Base-by-base conservation (phyloP, 2,329 filamentous ascomycete genomes). In the Penicillium sp. region DNA sequence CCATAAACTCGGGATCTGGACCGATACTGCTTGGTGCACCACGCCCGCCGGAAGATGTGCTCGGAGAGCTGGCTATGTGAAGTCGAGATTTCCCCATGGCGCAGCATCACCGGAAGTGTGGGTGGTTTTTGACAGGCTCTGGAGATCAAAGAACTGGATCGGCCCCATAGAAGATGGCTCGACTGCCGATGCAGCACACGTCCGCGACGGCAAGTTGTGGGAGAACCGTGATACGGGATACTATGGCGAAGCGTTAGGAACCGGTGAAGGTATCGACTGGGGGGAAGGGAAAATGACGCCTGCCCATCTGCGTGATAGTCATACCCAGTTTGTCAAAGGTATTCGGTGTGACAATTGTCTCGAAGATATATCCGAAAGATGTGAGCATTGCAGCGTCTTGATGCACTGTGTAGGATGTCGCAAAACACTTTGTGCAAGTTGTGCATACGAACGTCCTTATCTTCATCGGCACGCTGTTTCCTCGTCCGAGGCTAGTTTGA, bases 371-470 rank as follows among this genome's bases (percentile, higher is more conserved):
- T 64, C 75, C 39, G 82, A 85, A 65, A 71, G 82, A 45, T 85
- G 82, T 62, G 82, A 85, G 67, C 82, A 83, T 54, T 85, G 82
- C 67, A 84, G 82, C 53, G 80, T 84, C 14, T 72, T 82, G 59
- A 84, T 85, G 82, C 82, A 84, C 64, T 85, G 82, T 62, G 79
- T 82, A 64, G 82, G 82, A 36, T 85, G 82, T 62, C 75, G 82
- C 46, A 84, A 82, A 70, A 85, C 81, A 1, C 76, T 84, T 2
- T 85, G 82, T 71, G 80, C 80, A 18, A 83, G 81, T 65, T 85
- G 82, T 65, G 81, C 82, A 5, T 84, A 82, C 67, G 81, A 83
- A 60, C 73, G 80, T 14, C 80, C 63, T 57, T 84, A 75, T 72
- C 74, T 63, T 60, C 75, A 66, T 29, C 57, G 59, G 24, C 54